A percentile compares a stretch with the other conserved stretches of the same genome.
Conservation (phyloP, 805 yeast genomes). For the Crinitomyces ghanaensis region DNA sequence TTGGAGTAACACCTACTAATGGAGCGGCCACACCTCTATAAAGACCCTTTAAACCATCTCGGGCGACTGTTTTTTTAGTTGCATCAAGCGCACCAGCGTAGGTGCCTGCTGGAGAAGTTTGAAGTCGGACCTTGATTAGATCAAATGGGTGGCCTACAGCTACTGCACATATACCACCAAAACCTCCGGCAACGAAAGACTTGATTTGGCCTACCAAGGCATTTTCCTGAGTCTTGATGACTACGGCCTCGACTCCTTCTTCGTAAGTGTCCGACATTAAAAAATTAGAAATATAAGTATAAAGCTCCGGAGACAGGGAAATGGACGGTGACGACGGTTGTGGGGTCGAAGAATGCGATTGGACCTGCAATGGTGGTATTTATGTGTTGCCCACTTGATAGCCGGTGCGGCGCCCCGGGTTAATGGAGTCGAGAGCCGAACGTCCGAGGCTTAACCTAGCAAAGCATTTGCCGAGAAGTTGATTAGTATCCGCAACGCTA, state of each 20-base stretch:
- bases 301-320: conserved; percentile 1
- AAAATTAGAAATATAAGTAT: too few relatives aligned
- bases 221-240: too few relatives aligned
- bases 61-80: conserved; percentile 54
- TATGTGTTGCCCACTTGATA: too few relatives aligned
- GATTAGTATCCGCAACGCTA: too few relatives aligned
- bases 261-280: conserved; percentile 18
- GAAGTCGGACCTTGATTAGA: conserved; percentile 81
- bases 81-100: conserved; percentile 54
- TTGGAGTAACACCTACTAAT: conserved; percentile 91
- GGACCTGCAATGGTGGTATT: too few relatives aligned
- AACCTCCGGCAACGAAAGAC: conserved; percentile 86
- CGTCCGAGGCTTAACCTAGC: too few relatives aligned
- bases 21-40: conserved; percentile 95
- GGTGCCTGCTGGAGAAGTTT: conserved; percentile 53
- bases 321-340: not conserved
- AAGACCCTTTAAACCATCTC: conserved; percentile 68
- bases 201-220: conserved; percentile 61
- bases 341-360: too few relatives aligned
- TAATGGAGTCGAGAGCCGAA: too few relatives aligned
- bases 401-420: too few relatives aligned
- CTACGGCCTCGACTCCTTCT: conserved; percentile 14
- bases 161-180: conserved; percentile 95
- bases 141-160: conserved; percentile 96
- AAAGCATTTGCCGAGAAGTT: too few relatives aligned